These are phyloP conservation scores for Peronosclerospora sorghi DNA, from an alignment of 352 stramenopile species.

Conservation along the genomic window DNA sequence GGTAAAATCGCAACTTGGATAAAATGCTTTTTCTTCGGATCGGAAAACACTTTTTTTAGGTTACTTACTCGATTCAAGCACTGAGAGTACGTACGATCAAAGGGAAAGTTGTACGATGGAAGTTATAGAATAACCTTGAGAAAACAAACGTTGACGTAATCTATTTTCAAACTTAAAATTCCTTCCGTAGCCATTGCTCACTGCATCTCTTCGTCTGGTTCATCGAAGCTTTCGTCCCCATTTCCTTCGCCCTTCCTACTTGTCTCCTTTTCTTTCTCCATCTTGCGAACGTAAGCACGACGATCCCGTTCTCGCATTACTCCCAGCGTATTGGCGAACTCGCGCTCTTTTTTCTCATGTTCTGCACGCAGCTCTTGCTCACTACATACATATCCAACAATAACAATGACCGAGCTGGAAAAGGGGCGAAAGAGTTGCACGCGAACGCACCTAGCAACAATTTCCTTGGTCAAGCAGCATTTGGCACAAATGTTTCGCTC, in stretches of 20 bases:
- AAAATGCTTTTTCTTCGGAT: too few relatives aligned
- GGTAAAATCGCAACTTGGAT: too few relatives aligned
- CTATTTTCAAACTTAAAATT: too few relatives aligned
- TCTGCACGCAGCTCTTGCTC: slow-evolving; percentile 37
- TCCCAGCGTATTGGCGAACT: slow-evolving; percentile 42
- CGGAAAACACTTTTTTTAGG: too few relatives aligned
- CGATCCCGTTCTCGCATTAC: slow-evolving; percentile 72
- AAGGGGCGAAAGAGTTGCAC: neutral
- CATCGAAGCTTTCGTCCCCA: neutral
- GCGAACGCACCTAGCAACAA: slow-evolving; percentile 39
- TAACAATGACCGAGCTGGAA: neutral
- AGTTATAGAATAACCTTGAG: too few relatives aligned
- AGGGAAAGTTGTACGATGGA: too few relatives aligned
- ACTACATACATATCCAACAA: slow-evolving; percentile 26
- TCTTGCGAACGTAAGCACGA: slow-evolving; percentile 53
- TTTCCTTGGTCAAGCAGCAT: slow-evolving; percentile 73
- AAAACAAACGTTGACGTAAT: too few relatives aligned
- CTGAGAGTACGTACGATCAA: too few relatives aligned
- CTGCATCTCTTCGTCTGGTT: neutral
- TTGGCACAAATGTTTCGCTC: slow-evolving; percentile 84
- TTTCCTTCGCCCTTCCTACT: slow-evolving; percentile 10
- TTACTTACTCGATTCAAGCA: too few relatives aligned
- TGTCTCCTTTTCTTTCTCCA: slow-evolving; percentile 43
- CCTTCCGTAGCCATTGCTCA: neutral
- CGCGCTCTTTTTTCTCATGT: slow-evolving; percentile 34